Percentiles rank a stretch among this genome's conserved stretches.
Evolutionary conservation across 768 basidiomycete genomes (phyloP).

Genomic region (Mycena chlorophos): DNA sequence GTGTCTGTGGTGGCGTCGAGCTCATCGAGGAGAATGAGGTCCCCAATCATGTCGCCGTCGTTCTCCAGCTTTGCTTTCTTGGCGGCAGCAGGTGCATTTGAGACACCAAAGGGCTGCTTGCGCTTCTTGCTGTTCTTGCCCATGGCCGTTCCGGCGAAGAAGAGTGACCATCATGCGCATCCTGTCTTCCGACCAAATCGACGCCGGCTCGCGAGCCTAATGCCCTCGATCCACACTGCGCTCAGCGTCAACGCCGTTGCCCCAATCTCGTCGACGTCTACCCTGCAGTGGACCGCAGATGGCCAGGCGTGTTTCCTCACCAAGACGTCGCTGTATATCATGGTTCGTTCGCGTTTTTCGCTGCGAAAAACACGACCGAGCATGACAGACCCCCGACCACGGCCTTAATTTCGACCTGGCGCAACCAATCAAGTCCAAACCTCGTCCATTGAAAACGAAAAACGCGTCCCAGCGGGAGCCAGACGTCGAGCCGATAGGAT

Average conservation of each 20-base stretch:
- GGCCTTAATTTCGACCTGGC: constrained; percentile 67
- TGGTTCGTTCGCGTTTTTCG: constrained; percentile 55
- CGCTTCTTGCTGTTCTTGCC: constrained; percentile 5
- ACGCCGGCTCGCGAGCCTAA: constrained; percentile 11
- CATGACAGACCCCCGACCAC: constrained; percentile 65
- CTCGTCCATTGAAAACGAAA: constrained; percentile 30
- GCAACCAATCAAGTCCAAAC: constrained; percentile 46
- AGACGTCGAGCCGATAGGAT: constrained; percentile 47
- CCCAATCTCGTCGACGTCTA: constrained; percentile 55
- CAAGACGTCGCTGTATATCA: constrained; percentile 63
- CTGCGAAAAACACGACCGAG: not conserved
- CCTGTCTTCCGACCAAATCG: too few relatives aligned
- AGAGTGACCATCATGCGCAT: too few relatives aligned
- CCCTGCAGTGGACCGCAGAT: constrained; percentile 74
- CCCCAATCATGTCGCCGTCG: constrained; percentile 27
- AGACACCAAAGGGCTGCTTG: not conserved
- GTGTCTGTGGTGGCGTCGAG: constrained; percentile 41
- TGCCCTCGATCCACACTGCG: constrained; percentile 45
- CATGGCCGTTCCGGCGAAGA: constrained; percentile 1
- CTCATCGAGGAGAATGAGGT: constrained; percentile 36
- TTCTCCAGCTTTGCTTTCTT: constrained; percentile 1
- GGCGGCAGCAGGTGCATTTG: not conserved
- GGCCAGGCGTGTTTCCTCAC: constrained; percentile 72
- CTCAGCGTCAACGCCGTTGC: constrained; percentile 61
- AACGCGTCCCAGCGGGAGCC: constrained; percentile 10